A percentile compares a stretch with the other conserved stretches of the same genome.
Evolutionary conservation across 805 yeast genomes (phyloP).

Genomic region (Isabelozyma heimii): DNA sequence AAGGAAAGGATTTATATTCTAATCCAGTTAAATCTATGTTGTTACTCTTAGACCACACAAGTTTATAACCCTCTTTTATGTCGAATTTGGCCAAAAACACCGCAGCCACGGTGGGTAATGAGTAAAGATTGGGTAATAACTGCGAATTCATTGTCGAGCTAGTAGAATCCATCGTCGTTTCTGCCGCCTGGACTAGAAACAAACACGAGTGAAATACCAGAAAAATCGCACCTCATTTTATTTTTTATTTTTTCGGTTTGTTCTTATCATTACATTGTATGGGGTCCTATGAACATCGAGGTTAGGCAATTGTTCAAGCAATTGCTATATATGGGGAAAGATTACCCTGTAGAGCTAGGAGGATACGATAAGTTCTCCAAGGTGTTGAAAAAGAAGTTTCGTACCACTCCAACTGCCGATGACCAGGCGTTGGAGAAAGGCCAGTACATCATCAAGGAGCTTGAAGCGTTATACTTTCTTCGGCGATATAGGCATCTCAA

Average conservation of each 20-base stretch:
- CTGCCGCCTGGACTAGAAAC: neutral
- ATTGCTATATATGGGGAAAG: constrained; percentile 32
- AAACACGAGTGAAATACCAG: neutral
- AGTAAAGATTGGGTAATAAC: constrained; percentile 3
- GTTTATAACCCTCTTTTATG: constrained; percentile 30
- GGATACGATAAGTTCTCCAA: constrained; percentile 23
- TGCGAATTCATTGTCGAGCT: neutral
- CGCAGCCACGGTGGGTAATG: constrained; percentile 26
- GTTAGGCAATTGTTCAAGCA: constrained; percentile 21
- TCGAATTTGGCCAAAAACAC: constrained; percentile 37
- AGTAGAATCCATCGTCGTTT: neutral
- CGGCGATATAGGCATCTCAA: constrained; percentile 28
- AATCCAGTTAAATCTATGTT: constrained; percentile 26
- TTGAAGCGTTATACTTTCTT: constrained; percentile 32
- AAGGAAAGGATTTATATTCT: constrained; percentile 39
- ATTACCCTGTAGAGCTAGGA: constrained; percentile 30
- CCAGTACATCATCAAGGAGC: constrained; percentile 25
- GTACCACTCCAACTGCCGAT: constrained; percentile 8
- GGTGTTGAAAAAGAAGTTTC: constrained; percentile 17
- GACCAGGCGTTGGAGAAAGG: constrained; percentile 26
- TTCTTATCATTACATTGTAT: too few species aligned
- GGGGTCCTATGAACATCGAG: constrained; percentile 16
- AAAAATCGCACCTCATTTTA: neutral
- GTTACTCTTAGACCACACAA: constrained; percentile 32
- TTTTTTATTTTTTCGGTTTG: neutral